These are phyloP conservation scores for Magnusiomyces suaveolens DNA, from an alignment of 1,139 yeast genomes.

Conservation along the genomic window DNA sequence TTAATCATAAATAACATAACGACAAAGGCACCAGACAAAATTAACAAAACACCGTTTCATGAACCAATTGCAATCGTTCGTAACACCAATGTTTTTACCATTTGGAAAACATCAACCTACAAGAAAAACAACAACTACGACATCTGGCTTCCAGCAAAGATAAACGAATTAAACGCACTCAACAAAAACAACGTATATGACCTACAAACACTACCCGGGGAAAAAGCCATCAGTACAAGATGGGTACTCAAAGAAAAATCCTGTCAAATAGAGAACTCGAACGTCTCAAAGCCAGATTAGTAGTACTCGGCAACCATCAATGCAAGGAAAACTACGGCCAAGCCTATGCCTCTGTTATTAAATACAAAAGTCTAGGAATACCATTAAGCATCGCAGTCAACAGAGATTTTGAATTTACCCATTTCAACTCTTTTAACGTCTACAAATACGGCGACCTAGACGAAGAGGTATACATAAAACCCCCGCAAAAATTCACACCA, in stretches of 20 bases:
- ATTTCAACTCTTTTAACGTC: neutral
- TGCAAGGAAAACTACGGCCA: conserved; percentile 15
- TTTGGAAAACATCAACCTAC: neutral
- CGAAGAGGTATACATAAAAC: neutral
- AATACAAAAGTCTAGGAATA: too few species aligned
- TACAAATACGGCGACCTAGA: neutral
- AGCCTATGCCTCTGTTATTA: conserved; percentile 24
- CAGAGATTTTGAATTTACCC: neutral
- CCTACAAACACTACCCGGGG: neutral
- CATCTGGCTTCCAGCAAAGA: neutral
- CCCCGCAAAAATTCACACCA: neutral
- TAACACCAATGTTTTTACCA: neutral
- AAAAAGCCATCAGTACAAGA: neutral
- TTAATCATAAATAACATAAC: neutral
- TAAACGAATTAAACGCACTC: neutral
- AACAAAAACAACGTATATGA: neutral
- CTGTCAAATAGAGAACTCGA: conserved; percentile 8
- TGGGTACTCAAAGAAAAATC: conserved; percentile 12
- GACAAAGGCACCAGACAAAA: neutral
- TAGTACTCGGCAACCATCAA: conserved; percentile 16
- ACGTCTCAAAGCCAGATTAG: conserved; percentile 14
- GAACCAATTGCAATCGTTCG: neutral
- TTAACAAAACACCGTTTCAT: neutral
- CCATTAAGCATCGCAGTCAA: neutral
- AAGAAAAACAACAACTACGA: neutral